Evolutionary conservation across 495 filamentous ascomycete species (phyloP).

Genomic region (Staphylotrichum tortipilum): DNA sequence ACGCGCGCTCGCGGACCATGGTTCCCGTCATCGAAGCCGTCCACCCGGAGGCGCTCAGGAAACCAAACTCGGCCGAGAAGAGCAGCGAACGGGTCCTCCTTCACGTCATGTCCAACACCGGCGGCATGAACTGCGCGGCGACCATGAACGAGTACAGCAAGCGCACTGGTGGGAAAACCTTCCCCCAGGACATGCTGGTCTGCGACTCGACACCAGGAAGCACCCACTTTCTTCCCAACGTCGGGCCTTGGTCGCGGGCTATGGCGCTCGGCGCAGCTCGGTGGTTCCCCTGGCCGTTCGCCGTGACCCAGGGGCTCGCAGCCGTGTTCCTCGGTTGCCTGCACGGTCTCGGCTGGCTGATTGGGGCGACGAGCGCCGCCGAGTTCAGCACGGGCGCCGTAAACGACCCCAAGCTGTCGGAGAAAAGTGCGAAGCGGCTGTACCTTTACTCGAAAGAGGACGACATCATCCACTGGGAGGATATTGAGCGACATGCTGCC

Average conservation of each 20-base stretch:
- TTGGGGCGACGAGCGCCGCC: slow-evolving; percentile 29
- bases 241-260: slow-evolving; percentile 42
- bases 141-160: slow-evolving; percentile 39
- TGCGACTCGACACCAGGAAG: slow-evolving; percentile 46
- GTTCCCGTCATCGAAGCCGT: slow-evolving; percentile 40
- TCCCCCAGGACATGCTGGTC: slow-evolving; percentile 41
- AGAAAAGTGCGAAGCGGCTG: slow-evolving; percentile 26
- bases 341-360: slow-evolving; percentile 21
- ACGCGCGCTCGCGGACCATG: slow-evolving; percentile 38
- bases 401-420: slow-evolving; percentile 24
- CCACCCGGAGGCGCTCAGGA: slow-evolving; percentile 16
- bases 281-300: slow-evolving; percentile 36
- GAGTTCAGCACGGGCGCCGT: slow-evolving; percentile 28
- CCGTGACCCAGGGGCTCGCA: slow-evolving; percentile 34
- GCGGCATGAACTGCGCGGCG: slow-evolving; percentile 42
- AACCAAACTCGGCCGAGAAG: not conserved
- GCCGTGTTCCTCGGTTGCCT: slow-evolving; percentile 27
- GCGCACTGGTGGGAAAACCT: slow-evolving; percentile 14
- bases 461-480: slow-evolving; percentile 45
- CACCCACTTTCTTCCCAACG: slow-evolving; percentile 38
- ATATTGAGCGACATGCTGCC: slow-evolving; percentile 44
- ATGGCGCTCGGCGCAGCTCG: slow-evolving; percentile 42
- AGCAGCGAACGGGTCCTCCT: slow-evolving; percentile 32
- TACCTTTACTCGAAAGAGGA: slow-evolving; percentile 49
- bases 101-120: slow-evolving; percentile 46